These are phyloP conservation scores for Heterobasidion occidentale DNA, from an alignment of 1,284 basidiomycete species.

Conservation along the genomic window DNA sequence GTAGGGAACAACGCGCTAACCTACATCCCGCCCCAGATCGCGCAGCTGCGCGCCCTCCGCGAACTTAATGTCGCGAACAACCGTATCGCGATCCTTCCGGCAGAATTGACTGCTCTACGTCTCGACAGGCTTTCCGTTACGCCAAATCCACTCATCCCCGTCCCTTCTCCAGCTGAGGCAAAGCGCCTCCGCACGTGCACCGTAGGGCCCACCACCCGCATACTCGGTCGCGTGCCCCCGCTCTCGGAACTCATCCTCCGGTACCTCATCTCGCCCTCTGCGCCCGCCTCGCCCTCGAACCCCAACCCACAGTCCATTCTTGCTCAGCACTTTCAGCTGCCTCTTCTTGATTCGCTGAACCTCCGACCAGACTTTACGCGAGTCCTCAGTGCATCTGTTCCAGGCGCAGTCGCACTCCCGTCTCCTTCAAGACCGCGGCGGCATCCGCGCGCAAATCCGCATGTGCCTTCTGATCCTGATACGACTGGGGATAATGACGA, in stretches of 20 bases:
- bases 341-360: background rate
- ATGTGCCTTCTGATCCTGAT: background rate
- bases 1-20: conserved; percentile 51
- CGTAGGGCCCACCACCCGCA: background rate
- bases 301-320: conserved; percentile 3
- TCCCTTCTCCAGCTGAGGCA: conserved; percentile 13
- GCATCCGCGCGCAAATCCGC: background rate
- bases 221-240: conserved; percentile 24
- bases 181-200: conserved; percentile 10
- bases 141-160: conserved; percentile 49
- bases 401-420: background rate
- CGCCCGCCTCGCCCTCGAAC: background rate
- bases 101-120: conserved; percentile 52
- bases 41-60: conserved; percentile 40
- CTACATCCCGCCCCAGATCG: conserved; percentile 60
- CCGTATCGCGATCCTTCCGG: conserved; percentile 50
- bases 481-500: background rate
- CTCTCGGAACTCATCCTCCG: conserved; percentile 47
- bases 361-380: background rate
- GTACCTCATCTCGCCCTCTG: conserved; percentile 28
- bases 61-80: conserved; percentile 61
- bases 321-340: conserved; percentile 9
- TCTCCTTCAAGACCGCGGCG: background rate
- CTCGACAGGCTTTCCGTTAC: conserved; percentile 37
- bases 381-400: background rate